These are phyloP conservation scores for Takashimella tepidaria DNA, from an alignment of 1,284 basidiomycete species.

Conservation along the genomic window DNA sequence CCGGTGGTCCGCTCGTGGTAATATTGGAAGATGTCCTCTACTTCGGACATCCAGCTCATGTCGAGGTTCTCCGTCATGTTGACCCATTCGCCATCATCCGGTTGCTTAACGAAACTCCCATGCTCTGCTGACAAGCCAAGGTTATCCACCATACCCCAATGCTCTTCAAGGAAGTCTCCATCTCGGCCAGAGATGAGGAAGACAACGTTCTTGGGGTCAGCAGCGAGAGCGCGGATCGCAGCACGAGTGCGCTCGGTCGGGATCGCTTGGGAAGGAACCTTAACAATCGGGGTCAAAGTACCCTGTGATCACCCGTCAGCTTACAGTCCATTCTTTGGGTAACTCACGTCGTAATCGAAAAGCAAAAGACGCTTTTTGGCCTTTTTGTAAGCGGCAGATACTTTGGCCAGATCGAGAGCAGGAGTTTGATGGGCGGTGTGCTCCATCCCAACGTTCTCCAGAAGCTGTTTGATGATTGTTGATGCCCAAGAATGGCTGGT, in stretches of 20 bases:
- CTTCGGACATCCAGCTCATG: slow-evolving; percentile 97
- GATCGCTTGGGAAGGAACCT: slow-evolving; percentile 79
- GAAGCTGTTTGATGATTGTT: slow-evolving; percentile 79
- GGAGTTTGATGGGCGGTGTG: slow-evolving; percentile 84
- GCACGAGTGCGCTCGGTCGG: slow-evolving; percentile 72
- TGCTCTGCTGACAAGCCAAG: slow-evolving; percentile 96
- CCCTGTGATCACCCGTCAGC: slow-evolving; percentile 59
- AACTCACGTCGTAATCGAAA: slow-evolving; percentile 89
- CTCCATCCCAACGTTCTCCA: slow-evolving; percentile 73
- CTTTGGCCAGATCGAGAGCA: slow-evolving; percentile 62
- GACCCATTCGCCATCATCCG: slow-evolving; percentile 63
- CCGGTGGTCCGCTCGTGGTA: slow-evolving; percentile 95
- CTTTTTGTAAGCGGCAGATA: slow-evolving; percentile 62
- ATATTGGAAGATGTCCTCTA: slow-evolving; percentile 91
- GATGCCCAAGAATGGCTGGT: slow-evolving; percentile 96
- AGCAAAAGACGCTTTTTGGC: slow-evolving; percentile 83
- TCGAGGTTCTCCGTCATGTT: slow-evolving; percentile 88
- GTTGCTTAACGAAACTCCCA: slow-evolving; percentile 83
- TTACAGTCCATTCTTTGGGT: background rate
- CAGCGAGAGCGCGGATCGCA: slow-evolving; percentile 65
- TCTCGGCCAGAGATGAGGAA: slow-evolving; percentile 99
- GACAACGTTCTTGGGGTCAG: slow-evolving; percentile 82
- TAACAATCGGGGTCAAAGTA: slow-evolving; percentile 94
- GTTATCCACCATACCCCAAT: slow-evolving; percentile 75
- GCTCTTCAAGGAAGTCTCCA: slow-evolving; percentile 81